phyloP scores from a whole-genome alignment of 2,329 filamentous ascomycete genomes.

The Pleurostoma richardsiae region DNA sequence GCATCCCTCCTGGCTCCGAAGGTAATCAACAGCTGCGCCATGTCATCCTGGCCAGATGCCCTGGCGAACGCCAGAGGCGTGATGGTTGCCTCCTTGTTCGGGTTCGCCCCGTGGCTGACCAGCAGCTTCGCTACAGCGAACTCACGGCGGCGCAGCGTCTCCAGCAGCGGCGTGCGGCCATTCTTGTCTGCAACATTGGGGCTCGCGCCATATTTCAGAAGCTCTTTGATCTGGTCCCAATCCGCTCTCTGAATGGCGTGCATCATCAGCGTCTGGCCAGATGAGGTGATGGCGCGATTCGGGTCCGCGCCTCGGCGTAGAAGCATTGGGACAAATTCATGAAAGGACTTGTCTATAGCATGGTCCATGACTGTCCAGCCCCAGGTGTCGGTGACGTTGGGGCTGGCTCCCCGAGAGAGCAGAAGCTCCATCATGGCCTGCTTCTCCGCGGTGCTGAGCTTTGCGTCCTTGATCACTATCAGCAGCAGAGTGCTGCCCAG shows the following conservation, averaged over 20 bases:
- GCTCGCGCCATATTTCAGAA: neutral
- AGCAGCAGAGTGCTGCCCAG: slow-evolving; percentile 10
- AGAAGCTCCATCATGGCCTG: neutral
- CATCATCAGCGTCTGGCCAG: slow-evolving; percentile 5
- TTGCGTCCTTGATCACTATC: neutral
- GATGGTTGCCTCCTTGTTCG: neutral
- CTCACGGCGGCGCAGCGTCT: slow-evolving; percentile 23
- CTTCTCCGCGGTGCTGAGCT: slow-evolving; percentile 3
- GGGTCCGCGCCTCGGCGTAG: slow-evolving; percentile 25
- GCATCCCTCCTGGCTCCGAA: slow-evolving; percentile 16
- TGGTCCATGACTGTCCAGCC: neutral
- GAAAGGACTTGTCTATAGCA: slow-evolving; percentile 2
- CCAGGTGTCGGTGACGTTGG: neutral
- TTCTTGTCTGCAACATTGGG: slow-evolving; percentile 11
- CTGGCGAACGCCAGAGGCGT: neutral
- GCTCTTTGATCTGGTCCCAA: neutral
- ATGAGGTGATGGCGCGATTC: slow-evolving; percentile 13
- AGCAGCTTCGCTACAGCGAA: slow-evolving; percentile 9
- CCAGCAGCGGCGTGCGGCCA: neutral
- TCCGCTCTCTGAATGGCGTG: slow-evolving; percentile 13
- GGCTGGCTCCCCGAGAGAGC: neutral
- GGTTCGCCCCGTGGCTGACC: neutral
- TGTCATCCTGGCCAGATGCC: slow-evolving; percentile 15
- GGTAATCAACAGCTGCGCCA: slow-evolving; percentile 19
- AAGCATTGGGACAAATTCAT: slow-evolving; percentile 17